phyloP scores from a whole-genome alignment of 2,329 filamentous ascomycete species.

The Anthostomella pinea region DNA sequence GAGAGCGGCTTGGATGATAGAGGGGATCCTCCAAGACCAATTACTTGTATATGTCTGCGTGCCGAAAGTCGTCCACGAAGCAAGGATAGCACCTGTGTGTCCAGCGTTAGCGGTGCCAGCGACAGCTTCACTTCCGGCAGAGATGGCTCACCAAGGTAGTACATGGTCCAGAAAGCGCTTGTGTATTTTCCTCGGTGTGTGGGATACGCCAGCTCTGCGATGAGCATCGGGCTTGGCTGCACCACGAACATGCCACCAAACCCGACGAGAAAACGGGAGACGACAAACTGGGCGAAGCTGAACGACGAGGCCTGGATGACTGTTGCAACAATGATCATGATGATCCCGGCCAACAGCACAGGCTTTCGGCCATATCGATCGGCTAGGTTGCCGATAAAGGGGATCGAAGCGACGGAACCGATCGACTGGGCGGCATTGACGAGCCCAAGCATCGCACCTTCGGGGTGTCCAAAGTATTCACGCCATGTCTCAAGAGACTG shows the following conservation, averaged over 20 bases:
- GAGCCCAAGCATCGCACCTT: conserved; percentile 30
- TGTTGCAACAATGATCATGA: conserved; percentile 35
- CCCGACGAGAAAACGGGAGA: conserved; percentile 37
- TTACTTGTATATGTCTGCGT: conserved; percentile 23
- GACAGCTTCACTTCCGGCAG: not conserved
- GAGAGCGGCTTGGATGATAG: conserved; percentile 28
- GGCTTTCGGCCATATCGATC: conserved; percentile 29
- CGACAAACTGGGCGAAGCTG: conserved; percentile 34
- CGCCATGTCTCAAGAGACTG: conserved; percentile 37
- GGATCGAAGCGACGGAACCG: conserved; percentile 34
- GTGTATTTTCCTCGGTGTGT: conserved; percentile 34
- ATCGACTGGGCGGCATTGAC: conserved; percentile 31
- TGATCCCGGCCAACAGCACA: conserved; percentile 27
- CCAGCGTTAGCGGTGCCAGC: conserved; percentile 1
- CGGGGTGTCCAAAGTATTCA: conserved; percentile 31
- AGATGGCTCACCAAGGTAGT: conserved; percentile 31
- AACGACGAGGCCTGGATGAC: conserved; percentile 36
- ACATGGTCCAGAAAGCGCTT: conserved; percentile 34
- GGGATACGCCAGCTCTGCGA: conserved; percentile 35
- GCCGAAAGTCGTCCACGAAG: conserved; percentile 39
- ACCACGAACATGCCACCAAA: conserved; percentile 40
- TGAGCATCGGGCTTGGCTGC: conserved; percentile 34
- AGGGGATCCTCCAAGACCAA: conserved; percentile 33
- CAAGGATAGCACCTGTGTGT: conserved; percentile 28
- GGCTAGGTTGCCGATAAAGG: conserved; percentile 34